Base-by-base conservation (phyloP, 352 stramenopile species). In the Globisporangium yorkense region DNA sequence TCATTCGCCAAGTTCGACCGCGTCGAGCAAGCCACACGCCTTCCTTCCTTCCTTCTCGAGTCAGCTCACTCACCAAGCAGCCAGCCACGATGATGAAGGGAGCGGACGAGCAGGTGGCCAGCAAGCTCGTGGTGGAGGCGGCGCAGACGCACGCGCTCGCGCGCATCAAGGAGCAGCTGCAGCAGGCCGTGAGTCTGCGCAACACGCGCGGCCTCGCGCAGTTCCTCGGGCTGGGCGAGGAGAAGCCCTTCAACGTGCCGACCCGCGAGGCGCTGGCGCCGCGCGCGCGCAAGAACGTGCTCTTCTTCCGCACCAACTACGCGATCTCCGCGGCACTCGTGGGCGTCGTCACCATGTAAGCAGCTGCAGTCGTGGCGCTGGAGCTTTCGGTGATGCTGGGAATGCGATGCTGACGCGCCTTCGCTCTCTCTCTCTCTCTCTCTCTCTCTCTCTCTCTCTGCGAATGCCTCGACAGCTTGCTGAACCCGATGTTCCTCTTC, bases 401-500 rank as follows among this genome's bases (percentile, higher is more conserved):
- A 10, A 37, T 12, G 33, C 24, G 33, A 37, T 37, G 33, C 33
- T 37, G 33, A 37, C 24, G 24, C 24, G 24, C 24, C 31, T 2
- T 35, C 8, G 31, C 31, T 37, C 31, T 6, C 31, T 37, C 21
- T 24, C 21, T 24, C 21, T 24, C 21, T 24, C 21, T 24, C 24
- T 27, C 24, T 27, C 24, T 27, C 24, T 27, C 24, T 27, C 24
- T 27, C 24, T 27, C 24, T 37, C 33, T 6, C 33, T 37, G 1
- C 24, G 24, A 27, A 27, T 27, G 24, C 24, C 24, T 27, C 24
- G 33, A 18, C 20, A 94, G 81, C 51, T 47, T 94, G 55, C 54
- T 94, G 47, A 94, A 94, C 62, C 84, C 84, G 59, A 81, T 94
- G 57, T 94, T 94, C 59, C 68, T 94, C 10, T 94, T 94, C 69